Base-by-base conservation (phyloP, 2,329 filamentous ascomycete genomes). In the Aspergillus pseudotamarii region DNA sequence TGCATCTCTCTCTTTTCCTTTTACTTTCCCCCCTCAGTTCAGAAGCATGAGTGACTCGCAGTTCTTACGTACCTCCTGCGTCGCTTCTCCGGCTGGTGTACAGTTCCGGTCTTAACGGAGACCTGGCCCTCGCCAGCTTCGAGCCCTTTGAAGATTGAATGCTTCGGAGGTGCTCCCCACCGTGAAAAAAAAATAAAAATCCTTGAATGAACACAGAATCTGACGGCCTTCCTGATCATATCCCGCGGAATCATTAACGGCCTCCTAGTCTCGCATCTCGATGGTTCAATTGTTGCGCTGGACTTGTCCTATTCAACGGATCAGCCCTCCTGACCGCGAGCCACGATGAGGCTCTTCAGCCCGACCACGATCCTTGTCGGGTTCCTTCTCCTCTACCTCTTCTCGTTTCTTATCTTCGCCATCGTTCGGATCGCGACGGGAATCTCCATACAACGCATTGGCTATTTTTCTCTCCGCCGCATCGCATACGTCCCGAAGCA, bases 361-460 rank as follows among this genome's bases (percentile, higher is more conserved):
- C 90, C 90, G 71, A 92, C 94, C 70, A 97, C 97, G 76, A 82
- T 97, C 68, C 88, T 96, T 73, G 94, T 94, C 76, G 84, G 96
- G 71, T 73, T 94, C 76, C 88, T 98, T 71, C 86, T 98, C 68
- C 82, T 92, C 66, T 99, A 98, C 81, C 86, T 99, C 51, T 91
- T 89, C 66, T 93, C 94, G 66, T 99, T 99, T 75, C 89, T 99
- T 64, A 79, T 97, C 64, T 97, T 99, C 78, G 95, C 95, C 73
- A 86, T 98, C 71, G 81, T 99, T 67, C 93, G 95, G 69, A 94
- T 98, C 71, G 84, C 94, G 65, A 98, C 94, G 41, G 95, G 95
- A 65, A 84, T 99, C 62, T 99, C 95, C 6, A 97, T 99, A 68
- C 96, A 99, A 80, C 89, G 95, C 70, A 87, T 99, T 70, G 95